A percentile compares a stretch with the other conserved stretches of the same genome.
These are phyloP conservation scores for Calonectria multiphialidica DNA, from an alignment of 2,329 filamentous ascomycete species.

Conservation along the genomic window DNA sequence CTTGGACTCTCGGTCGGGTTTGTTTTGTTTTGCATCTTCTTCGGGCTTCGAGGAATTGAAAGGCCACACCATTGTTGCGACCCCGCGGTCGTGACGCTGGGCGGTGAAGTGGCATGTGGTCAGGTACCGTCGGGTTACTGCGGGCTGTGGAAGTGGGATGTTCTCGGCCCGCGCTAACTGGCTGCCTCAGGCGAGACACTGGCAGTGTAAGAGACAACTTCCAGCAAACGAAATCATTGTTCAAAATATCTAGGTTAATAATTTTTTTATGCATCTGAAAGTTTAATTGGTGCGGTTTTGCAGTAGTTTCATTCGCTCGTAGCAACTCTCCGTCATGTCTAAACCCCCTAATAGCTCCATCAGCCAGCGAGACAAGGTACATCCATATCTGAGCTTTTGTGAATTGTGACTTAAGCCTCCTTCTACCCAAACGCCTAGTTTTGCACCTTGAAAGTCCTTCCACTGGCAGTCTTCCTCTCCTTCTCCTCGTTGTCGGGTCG, in stretches of 20 bases:
- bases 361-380: not conserved
- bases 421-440: slow-evolving; percentile 37
- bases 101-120: slow-evolving; percentile 25
- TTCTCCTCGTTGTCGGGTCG: slow-evolving; percentile 96
- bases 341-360: slow-evolving; percentile 4
- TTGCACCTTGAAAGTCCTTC: slow-evolving; percentile 84
- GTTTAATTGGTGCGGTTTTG: slow-evolving; percentile 32
- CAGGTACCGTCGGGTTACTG: slow-evolving; percentile 17
- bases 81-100: slow-evolving; percentile 41
- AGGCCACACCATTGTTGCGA: slow-evolving; percentile 56
- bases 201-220: not conserved
- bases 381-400: slow-evolving; percentile 16
- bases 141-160: slow-evolving; percentile 29
- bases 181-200: slow-evolving; percentile 38
- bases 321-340: slow-evolving; percentile 23
- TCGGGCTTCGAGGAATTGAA: slow-evolving; percentile 48
- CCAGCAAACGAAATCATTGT: not conserved
- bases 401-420: slow-evolving; percentile 24
- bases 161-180: slow-evolving; percentile 35
- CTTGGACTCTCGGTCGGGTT: slow-evolving; percentile 36
- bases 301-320: slow-evolving; percentile 40
- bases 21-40: slow-evolving; percentile 35
- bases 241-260: not conserved
- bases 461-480: slow-evolving; percentile 97
- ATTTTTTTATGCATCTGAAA: slow-evolving; percentile 1